Evolutionary conservation across 2,329 filamentous ascomycete species (phyloP), one percentile per base, ranked within the genome.

Genomic region (Fragosphaeria purpurea): DNA sequence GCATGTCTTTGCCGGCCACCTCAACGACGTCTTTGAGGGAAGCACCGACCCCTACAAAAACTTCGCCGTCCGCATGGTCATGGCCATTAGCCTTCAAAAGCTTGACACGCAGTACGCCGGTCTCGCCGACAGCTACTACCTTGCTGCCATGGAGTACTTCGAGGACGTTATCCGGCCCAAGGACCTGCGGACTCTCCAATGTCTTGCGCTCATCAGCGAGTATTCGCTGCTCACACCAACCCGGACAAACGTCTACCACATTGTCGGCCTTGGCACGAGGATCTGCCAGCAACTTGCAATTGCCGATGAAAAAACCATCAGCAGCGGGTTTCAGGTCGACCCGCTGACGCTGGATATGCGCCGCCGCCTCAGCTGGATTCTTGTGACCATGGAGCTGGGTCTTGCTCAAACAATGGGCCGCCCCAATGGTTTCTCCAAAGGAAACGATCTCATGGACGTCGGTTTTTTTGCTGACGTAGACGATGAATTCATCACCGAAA

Each of bases 201-300:
- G 91, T 59, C 82, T 96, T 50, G 78, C 85, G 4, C 70, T 98
- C 12, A 86, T 97, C 58, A 88, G 83, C 1, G 87, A 93, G 61
- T 97, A 97, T 65, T 97, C 93, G 0, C 74, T 97, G 22, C 71
- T 96, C 42, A 97, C 91, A 0, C 91, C 93, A 0, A 96, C 91
- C 1, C 76, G 90, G 53, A 95, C 88, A 5, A 89, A 91, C 12
- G 85, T 94, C 22, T 97, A 95, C 68, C 96, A 94, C 68, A 83
- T 96, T 46, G 80, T 96, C 44, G 93, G 93, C 6, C 78, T 95
- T 22, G 90, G 89, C 7, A 85, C 88, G 12, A 83, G 88, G 57
- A 80, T 98, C 47, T 89, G 86, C 63, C 91, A 97, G 63, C 88
- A 95, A 50, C 75, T 96, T 48, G 88, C 90, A 6, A 72, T 96